Percentiles rank a stretch among this genome's conserved stretches.
Conservation (phyloP, 805 yeast species). For the Tetrapisispora fleetii region DNA sequence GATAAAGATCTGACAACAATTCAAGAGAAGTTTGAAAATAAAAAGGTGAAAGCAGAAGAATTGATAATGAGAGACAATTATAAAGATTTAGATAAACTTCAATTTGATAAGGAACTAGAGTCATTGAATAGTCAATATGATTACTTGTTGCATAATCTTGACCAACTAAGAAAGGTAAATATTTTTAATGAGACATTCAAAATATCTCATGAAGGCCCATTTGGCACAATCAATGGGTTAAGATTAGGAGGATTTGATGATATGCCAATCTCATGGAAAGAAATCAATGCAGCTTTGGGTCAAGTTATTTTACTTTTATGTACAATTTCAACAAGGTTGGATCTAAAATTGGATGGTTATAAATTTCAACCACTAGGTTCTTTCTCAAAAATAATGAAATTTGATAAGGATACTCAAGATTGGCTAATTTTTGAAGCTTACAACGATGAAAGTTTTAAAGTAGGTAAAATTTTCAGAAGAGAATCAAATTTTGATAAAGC, state of each 20-base stretch:
- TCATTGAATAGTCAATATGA: slow-evolving; percentile 56
- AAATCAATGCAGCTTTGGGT: slow-evolving; percentile 85
- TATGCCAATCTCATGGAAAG: slow-evolving; percentile 72
- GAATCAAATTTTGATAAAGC: slow-evolving; percentile 73
- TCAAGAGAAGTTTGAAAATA: slow-evolving; percentile 37
- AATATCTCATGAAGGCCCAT: slow-evolving; percentile 74
- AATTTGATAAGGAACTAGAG: slow-evolving; percentile 46
- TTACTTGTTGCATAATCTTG: slow-evolving; percentile 53
- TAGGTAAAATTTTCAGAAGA: slow-evolving; percentile 51
- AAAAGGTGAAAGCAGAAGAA: slow-evolving; percentile 40
- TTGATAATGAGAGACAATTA: slow-evolving; percentile 40
- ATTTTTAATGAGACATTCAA: slow-evolving; percentile 76
- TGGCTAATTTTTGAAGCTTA: slow-evolving; percentile 44
- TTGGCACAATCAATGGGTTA: slow-evolving; percentile 80
- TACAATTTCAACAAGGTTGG: slow-evolving; percentile 50
- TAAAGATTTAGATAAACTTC: slow-evolving; percentile 42
- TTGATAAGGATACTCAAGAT: slow-evolving; percentile 28
- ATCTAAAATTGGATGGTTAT: slow-evolving; percentile 48
- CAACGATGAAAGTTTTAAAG: slow-evolving; percentile 66
- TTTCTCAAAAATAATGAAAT: slow-evolving; percentile 54
- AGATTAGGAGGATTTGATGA: slow-evolving; percentile 63
- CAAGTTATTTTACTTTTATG: slow-evolving; percentile 63
- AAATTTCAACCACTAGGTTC: slow-evolving; percentile 76
- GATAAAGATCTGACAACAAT: slow-evolving; percentile 38
- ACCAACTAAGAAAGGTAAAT: slow-evolving; percentile 62